These are phyloP conservation scores for Isabelozyma rhagii DNA, from an alignment of 805 yeast species.

Conservation along the genomic window DNA sequence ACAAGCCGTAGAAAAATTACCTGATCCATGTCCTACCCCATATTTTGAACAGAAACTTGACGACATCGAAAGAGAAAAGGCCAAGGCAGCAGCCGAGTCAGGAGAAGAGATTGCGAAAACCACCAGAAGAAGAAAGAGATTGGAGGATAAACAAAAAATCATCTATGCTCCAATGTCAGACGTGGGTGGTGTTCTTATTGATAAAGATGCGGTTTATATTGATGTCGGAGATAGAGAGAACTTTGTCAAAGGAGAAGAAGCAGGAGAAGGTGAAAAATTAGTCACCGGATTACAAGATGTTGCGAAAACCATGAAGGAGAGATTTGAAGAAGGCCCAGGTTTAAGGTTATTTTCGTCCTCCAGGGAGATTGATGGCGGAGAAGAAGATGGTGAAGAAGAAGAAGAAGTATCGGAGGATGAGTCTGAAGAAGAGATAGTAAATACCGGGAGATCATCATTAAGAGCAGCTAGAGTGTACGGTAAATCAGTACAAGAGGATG, in stretches of 20 bases:
- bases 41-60: constrained; percentile 81
- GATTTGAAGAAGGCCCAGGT: constrained; percentile 62
- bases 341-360: constrained; percentile 70
- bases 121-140: constrained; percentile 72
- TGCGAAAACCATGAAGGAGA: constrained; percentile 55
- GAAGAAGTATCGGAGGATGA: constrained; percentile 31
- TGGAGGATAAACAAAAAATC: constrained; percentile 90
- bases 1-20: constrained; percentile 76
- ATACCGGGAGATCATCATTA: constrained; percentile 62
- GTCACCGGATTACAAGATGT: constrained; percentile 80
- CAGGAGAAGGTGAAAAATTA: constrained; percentile 82
- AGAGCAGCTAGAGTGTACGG: constrained; percentile 57
- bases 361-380: constrained; percentile 40
- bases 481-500: constrained; percentile 46
- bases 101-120: constrained; percentile 55
- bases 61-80: constrained; percentile 72
- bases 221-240: constrained; percentile 62
- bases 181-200: constrained; percentile 97
- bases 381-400: constrained; percentile 35
- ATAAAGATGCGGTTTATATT: constrained; percentile 95
- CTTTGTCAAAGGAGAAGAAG: constrained; percentile 62
- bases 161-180: constrained; percentile 99
- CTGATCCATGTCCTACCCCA: constrained; percentile 99
- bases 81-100: constrained; percentile 60
- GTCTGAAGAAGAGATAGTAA: constrained; percentile 22